These are phyloP conservation scores for Myrica gale DNA, from an alignment of 306 rosid genomes.

Conservation along the genomic window DNA sequence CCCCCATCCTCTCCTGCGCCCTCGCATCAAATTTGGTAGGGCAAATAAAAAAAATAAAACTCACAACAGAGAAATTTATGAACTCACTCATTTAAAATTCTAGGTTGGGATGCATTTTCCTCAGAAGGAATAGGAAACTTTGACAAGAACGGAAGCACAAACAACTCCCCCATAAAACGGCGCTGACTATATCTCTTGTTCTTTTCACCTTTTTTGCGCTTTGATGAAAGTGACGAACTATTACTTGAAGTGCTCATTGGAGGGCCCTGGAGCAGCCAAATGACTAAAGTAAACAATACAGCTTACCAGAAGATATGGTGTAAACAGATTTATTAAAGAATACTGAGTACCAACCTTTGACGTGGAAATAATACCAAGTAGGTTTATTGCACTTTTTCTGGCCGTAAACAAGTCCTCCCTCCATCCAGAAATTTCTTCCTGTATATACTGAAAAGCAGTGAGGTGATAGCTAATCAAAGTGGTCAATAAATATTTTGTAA, in stretches of 20 bases:
- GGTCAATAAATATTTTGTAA: constrained; percentile 10
- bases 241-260: constrained; percentile 40
- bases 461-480: constrained; percentile 17
- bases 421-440: constrained; percentile 90
- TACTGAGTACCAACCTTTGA: constrained; percentile 58
- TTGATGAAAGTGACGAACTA: constrained; percentile 51
- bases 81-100: constrained; percentile 63
- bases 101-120: constrained; percentile 49
- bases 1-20: constrained; percentile 9
- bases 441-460: constrained; percentile 21
- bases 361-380: constrained; percentile 78
- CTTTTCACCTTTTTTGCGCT: constrained; percentile 80
- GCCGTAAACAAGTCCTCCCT: constrained; percentile 87
- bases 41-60: constrained; percentile 19
- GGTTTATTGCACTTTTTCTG: constrained; percentile 82
- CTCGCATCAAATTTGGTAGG: neutral
- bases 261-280: constrained; percentile 63
- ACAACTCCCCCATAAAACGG: constrained; percentile 70
- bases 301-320: constrained; percentile 20
- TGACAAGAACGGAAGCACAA: constrained; percentile 87
- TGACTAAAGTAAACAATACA: constrained; percentile 24
- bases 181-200: constrained; percentile 49
- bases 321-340: constrained; percentile 13
- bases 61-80: constrained; percentile 22
- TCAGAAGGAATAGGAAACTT: constrained; percentile 77